These are phyloP conservation scores for Boletus coccyginus DNA, from an alignment of 768 basidiomycete species.

Conservation along the genomic window DNA sequence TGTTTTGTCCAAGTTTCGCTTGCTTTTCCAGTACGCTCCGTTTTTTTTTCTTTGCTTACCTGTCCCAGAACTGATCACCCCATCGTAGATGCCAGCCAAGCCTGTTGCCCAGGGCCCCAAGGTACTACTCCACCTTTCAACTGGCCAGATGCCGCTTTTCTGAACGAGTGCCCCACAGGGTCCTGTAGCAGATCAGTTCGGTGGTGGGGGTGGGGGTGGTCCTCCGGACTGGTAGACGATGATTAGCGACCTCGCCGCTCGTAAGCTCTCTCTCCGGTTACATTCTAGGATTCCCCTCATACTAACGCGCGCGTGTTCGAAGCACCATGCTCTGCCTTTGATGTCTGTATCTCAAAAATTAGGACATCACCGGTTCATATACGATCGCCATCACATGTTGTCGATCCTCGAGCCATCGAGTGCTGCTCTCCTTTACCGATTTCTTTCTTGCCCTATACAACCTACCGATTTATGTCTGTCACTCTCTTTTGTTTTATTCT, in stretches of 20 bases:
- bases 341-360: constrained; percentile 8
- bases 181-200: constrained; percentile 21
- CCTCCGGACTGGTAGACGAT: constrained; percentile 28
- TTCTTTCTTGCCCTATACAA: constrained; percentile 6
- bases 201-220: constrained; percentile 8
- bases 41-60: background rate
- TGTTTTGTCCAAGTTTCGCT: constrained; percentile 21
- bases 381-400: constrained; percentile 2
- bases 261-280: constrained; percentile 8
- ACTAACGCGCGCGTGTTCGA: constrained; percentile 6
- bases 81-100: constrained; percentile 13
- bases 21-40: constrained; percentile 21
- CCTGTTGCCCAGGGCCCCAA: background rate
- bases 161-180: constrained; percentile 12
- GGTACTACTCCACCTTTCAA: constrained; percentile 8
- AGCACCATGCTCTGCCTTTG: constrained; percentile 1
- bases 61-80: background rate
- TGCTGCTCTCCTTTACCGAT: background rate
- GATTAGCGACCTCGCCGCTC: background rate
- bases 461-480: constrained; percentile 6
- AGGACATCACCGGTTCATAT: constrained; percentile 9
- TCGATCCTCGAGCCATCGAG: constrained; percentile 1
- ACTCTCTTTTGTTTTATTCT: constrained; percentile 2
- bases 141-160: background rate
- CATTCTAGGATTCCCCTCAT: background rate